Percentiles rank a stretch among this genome's conserved stretches.
Evolutionary conservation across 169 alveolate species (phyloP).

Genomic region (Babesia gibsoni): DNA sequence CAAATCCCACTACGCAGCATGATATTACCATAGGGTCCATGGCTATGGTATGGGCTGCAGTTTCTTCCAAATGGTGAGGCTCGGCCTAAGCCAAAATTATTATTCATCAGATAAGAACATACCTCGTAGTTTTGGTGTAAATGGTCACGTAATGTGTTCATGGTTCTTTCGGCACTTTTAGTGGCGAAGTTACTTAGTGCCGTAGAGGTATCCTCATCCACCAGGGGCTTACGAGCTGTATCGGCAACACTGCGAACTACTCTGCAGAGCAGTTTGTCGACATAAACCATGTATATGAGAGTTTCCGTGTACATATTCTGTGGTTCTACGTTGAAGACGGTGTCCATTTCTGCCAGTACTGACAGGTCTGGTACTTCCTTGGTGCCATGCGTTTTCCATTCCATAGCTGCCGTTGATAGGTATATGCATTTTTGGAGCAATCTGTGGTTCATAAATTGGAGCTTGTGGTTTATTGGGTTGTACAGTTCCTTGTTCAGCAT

Average conservation of each 20-base stretch:
- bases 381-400: neutral
- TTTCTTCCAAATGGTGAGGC: neutral
- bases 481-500: slow-evolving; percentile 10
- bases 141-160: neutral
- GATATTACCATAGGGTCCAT: slow-evolving; percentile 29
- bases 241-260: neutral
- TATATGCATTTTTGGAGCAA: neutral
- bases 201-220: neutral
- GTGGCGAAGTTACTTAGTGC: slow-evolving; percentile 1
- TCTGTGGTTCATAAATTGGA: neutral
- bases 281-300: slow-evolving; percentile 18
- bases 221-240: neutral
- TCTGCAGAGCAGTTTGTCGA: slow-evolving; percentile 32
- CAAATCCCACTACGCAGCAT: slow-evolving; percentile 21
- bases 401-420: slow-evolving; percentile 12
- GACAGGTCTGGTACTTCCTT: neutral
- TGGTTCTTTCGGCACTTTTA: neutral
- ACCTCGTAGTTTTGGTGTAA: slow-evolving; percentile 16
- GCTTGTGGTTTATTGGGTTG: slow-evolving; percentile 18
- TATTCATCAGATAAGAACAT: too few species aligned
- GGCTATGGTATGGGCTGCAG: slow-evolving; percentile 2
- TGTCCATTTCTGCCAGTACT: slow-evolving; percentile 46
- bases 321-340: slow-evolving; percentile 43
- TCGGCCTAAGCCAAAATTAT: neutral
- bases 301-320: slow-evolving; percentile 43